Base-by-base conservation (phyloP, 768 basidiomycete species). In the Russula foetens region DNA sequence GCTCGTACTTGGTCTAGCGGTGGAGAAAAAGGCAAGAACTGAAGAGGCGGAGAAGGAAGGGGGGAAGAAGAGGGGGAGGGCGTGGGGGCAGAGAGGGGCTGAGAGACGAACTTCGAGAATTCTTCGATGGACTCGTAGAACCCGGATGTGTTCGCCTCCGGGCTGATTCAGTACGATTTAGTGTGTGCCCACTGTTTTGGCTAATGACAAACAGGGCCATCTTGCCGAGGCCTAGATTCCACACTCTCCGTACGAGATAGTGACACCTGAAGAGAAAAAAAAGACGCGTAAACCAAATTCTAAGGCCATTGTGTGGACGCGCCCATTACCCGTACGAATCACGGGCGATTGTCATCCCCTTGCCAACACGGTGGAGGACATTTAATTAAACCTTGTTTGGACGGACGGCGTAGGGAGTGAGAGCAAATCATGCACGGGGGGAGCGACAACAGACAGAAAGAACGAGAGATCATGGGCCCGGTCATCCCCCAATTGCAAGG, bases 331-430 rank as follows among this genome's bases (percentile, higher is more conserved):
- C 41, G 28, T 44, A 41, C 26, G 21, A 9, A 29, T 33, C 28
- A 29, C n/a, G 19, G 23, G 23, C n/a, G 15, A 12, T 48, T 39
- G 6, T 24, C 44, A 56, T 61, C 55, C 17, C 60, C 55, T 56
- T 61, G 60, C 55, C 60, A 61, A 61, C 60, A 56, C 44, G 26
- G n/a, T 24, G 41, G 11, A n/a, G n/a, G 39, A 38, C 52, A 60
- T 46, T 50, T 51, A 61, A 61, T 61, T 61, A 56, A 56, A 41
- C 60, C 60, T 46, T 46, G 60, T 61, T 61, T 31, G 60, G 55
- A 52, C 49, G 19, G 49, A 31, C 38, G 53, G 48, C 33, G 43
- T 31, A 19, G 46, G 9, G 9, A 4, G 33, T 11, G 7, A 50
- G 24, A 50, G 31, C 12, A 24, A 26, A 41, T 31, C 26, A 33